These are phyloP conservation scores for Leptographium radiaticola DNA, from an alignment of 2,329 filamentous ascomycete species.

Conservation along the genomic window DNA sequence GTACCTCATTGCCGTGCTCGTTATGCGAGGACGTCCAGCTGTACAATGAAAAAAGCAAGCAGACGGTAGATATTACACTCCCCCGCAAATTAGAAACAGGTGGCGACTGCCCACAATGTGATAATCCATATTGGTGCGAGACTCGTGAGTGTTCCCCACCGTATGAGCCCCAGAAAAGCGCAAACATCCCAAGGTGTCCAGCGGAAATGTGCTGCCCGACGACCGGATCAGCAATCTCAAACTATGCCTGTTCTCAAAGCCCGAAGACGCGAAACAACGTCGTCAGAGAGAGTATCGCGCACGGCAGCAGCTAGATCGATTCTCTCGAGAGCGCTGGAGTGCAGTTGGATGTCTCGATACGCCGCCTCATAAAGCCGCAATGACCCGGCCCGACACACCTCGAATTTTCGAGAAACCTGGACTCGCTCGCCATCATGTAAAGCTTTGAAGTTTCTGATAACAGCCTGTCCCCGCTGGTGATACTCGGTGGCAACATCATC, in stretches of 20 bases:
- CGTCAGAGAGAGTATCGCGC: slow-evolving; percentile 1
- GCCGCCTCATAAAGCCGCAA: slow-evolving; percentile 1
- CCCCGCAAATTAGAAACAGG: too few relatives aligned
- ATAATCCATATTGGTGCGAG: too few relatives aligned
- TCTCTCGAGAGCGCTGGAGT: neutral
- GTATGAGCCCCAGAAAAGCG: too few relatives aligned
- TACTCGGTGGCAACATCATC: slow-evolving; percentile 10
- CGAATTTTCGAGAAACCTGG: neutral
- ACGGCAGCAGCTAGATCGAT: slow-evolving; percentile 4
- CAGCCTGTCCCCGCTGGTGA: slow-evolving; percentile 5
- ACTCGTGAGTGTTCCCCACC: too few relatives aligned
- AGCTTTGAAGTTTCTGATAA: neutral
- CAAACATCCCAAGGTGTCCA: too few relatives aligned
- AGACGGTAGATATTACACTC: too few relatives aligned
- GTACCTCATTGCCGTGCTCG: too few relatives aligned
- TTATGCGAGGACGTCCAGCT: too few relatives aligned
- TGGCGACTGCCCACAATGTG: too few relatives aligned
- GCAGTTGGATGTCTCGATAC: neutral
- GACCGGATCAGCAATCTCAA: neutral
- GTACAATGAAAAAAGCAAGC: too few relatives aligned
- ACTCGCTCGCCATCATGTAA: slow-evolving; percentile 4
- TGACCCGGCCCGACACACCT: neutral
- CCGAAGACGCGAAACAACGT: neutral
- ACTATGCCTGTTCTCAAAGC: neutral
- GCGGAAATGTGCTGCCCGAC: too few relatives aligned